Conservation (phyloP, 129 eudicot genomes). For the carrot (Daucus carota) region DH1_v3.0 NC_030381.2:52346001-52346500, state of each 20-base stretch:
- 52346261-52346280: neutral
- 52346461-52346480: conserved; percentile 29
- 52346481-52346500: neutral
- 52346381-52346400: conserved; percentile 13
- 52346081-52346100: too few relatives aligned
- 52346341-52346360: neutral
- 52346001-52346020: too few relatives aligned
- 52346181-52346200: neutral
- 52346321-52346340: too few relatives aligned
- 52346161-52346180: neutral
- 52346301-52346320: neutral
- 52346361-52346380: neutral
- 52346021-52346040: too few relatives aligned
- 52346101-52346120: too few relatives aligned
- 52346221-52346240: neutral
- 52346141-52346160: neutral
- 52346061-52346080: too few relatives aligned
- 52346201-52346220: neutral
- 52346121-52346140: too few relatives aligned
- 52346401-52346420: conserved; percentile 46
- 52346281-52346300: too few relatives aligned
- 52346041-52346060: too few relatives aligned
- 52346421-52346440: neutral
- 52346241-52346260: neutral
- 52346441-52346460: conserved; percentile 25